phyloP scores from a whole-genome alignment of 2,329 filamentous ascomycete genomes.

The Parastagonospora avenae region DNA sequence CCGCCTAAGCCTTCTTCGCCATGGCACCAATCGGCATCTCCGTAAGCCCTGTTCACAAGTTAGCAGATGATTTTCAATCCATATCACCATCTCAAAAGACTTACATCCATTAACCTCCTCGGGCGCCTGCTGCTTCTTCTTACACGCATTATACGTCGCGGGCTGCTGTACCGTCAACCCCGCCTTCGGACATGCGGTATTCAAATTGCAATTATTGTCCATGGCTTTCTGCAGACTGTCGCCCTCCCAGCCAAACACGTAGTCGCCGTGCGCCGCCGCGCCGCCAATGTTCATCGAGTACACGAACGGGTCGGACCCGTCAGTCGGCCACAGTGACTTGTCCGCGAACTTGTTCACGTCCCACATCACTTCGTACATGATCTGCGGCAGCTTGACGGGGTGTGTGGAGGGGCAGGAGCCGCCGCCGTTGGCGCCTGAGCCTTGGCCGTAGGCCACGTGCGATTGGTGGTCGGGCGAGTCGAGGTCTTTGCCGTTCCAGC shows the following conservation, averaged over 20 bases:
- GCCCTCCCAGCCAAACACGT: conserved; percentile 53
- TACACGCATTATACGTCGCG: conserved; percentile 37
- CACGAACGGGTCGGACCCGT: conserved; percentile 38
- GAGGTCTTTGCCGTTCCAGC: conserved; percentile 39
- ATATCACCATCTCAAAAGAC: conserved; percentile 4
- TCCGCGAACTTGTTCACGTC: conserved; percentile 39
- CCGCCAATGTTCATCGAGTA: conserved; percentile 44
- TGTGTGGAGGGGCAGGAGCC: conserved; percentile 53
- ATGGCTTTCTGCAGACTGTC: conserved; percentile 51
- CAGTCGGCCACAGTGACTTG: conserved; percentile 38
- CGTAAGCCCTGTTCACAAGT: conserved; percentile 34
- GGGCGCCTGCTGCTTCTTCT: conserved; percentile 40
- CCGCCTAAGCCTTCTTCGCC: conserved; percentile 30
- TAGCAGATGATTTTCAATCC: not conserved
- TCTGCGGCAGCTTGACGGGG: conserved; percentile 40
- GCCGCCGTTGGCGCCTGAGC: conserved; percentile 53
- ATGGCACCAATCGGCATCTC: conserved; percentile 31
- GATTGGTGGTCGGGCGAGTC: conserved; percentile 42
- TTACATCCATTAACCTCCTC: conserved; percentile 42
- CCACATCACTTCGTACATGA: conserved; percentile 47
- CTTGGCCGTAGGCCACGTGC: conserved; percentile 54
- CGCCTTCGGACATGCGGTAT: conserved; percentile 37
- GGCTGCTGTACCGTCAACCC: conserved; percentile 36
- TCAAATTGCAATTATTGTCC: conserved; percentile 48
- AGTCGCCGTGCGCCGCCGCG: conserved; percentile 44